Conservation (phyloP, 164 flowering plant genomes). For the Houttuynia cordata region DNA sequence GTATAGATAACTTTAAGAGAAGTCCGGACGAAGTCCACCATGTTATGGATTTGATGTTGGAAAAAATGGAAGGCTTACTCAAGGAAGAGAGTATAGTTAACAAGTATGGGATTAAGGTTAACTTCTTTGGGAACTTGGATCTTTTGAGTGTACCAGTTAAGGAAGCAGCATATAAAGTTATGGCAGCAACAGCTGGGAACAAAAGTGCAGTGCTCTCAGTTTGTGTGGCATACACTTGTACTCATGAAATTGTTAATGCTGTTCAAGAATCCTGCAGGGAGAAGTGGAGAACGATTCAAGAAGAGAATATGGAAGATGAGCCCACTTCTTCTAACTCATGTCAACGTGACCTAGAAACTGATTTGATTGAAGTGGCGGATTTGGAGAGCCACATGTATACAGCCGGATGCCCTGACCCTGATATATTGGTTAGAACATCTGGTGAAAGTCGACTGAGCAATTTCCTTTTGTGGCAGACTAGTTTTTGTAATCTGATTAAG, state of each 20-base stretch:
- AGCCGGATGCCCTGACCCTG: slow-evolving; percentile 33
- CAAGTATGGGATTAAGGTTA: slow-evolving; percentile 39
- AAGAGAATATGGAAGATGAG: neutral
- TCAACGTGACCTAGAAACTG: neutral
- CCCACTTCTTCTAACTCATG: neutral
- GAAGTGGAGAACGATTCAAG: slow-evolving; percentile 11
- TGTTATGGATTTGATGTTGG: slow-evolving; percentile 55
- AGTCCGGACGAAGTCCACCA: slow-evolving; percentile 46
- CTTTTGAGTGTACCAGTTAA: slow-evolving; percentile 44
- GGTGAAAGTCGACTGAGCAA: slow-evolving; percentile 41
- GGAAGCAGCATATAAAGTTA: slow-evolving; percentile 53
- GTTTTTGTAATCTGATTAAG: slow-evolving; percentile 16
- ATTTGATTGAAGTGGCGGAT: slow-evolving; percentile 12
- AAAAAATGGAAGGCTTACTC: slow-evolving; percentile 52
- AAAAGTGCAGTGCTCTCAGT: slow-evolving; percentile 30
- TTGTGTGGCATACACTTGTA: slow-evolving; percentile 64
- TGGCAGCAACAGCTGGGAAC: slow-evolving; percentile 45
- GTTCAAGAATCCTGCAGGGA: slow-evolving; percentile 31
- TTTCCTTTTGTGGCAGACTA: slow-evolving; percentile 43
- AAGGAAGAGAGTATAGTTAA: slow-evolving; percentile 42
- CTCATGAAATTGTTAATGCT: slow-evolving; percentile 59
- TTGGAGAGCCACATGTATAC: slow-evolving; percentile 34
- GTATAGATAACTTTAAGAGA: slow-evolving; percentile 73
- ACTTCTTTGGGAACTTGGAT: slow-evolving; percentile 51
- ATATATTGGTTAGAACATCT: slow-evolving; percentile 32